Evolutionary conservation across 257 asterid genomes (phyloP).

Genomic region (Rauvolfia tetraphylla): DNA sequence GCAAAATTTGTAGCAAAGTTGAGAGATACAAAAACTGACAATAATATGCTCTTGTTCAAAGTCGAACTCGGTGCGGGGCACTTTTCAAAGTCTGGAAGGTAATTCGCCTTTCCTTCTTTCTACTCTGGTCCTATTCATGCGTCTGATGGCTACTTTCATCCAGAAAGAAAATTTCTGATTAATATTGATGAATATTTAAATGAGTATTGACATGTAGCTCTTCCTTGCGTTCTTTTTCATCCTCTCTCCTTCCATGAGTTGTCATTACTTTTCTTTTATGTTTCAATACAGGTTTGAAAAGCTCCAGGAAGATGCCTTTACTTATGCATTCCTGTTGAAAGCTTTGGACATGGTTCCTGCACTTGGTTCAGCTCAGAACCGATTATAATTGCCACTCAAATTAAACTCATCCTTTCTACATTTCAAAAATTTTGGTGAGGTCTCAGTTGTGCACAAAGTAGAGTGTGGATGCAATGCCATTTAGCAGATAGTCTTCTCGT

Average conservation of each 20-base stretch:
- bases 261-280: background rate
- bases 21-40: conserved; percentile 80
- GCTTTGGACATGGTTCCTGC: conserved; percentile 55
- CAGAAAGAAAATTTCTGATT: background rate
- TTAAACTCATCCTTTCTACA: background rate
- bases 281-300: conserved; percentile 65
- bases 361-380: background rate
- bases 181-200: no score
- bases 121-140: background rate
- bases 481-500: no score
- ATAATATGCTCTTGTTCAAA: conserved; percentile 66
- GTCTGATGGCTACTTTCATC: background rate
- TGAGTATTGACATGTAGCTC: no score
- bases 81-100: conserved; percentile 97
- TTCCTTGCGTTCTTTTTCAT: background rate
- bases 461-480: no score
- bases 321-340: conserved; percentile 65
- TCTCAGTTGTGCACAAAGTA: background rate
- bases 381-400: background rate
- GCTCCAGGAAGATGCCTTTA: conserved; percentile 90
- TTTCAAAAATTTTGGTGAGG: background rate
- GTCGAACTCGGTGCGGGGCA: conserved; percentile 97
- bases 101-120: background rate
- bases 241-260: background rate
- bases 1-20: conserved; percentile 91